Conservation (phyloP, 345 rosid genomes). For the Acer yangbiense region DNA sequence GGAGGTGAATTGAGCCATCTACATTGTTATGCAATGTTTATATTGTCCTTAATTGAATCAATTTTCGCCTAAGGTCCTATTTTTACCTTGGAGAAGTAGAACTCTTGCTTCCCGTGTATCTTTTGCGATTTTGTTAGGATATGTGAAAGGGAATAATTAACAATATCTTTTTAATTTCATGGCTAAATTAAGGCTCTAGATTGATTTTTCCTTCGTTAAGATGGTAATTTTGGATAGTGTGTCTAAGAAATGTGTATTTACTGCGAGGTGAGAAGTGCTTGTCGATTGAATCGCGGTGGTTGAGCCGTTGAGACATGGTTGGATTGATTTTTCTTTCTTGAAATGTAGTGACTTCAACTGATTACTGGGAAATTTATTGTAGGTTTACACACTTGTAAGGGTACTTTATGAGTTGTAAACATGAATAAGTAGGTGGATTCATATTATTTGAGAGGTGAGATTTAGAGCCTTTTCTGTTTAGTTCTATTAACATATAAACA, state of each 20-base stretch:
- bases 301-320: neutral
- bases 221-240: neutral
- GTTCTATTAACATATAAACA: neutral
- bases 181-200: neutral
- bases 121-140: neutral
- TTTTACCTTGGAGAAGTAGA: neutral
- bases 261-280: neutral
- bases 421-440: neutral
- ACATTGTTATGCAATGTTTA: slow-evolving; percentile 5
- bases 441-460: neutral
- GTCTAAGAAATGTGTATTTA: neutral
- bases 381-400: neutral
- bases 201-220: neutral
- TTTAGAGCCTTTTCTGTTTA: too few relatives aligned
- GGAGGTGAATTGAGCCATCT: neutral
- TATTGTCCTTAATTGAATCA: neutral
- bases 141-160: neutral
- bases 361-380: too few relatives aligned
- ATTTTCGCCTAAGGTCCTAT: neutral
- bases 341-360: neutral
- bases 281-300: neutral
- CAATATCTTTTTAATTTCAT: neutral
- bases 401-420: neutral
- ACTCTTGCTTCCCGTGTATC: neutral
- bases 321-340: neutral